Base-by-base conservation (phyloP, 495 filamentous ascomycete species). In the Lepraria neglecta region DNA sequence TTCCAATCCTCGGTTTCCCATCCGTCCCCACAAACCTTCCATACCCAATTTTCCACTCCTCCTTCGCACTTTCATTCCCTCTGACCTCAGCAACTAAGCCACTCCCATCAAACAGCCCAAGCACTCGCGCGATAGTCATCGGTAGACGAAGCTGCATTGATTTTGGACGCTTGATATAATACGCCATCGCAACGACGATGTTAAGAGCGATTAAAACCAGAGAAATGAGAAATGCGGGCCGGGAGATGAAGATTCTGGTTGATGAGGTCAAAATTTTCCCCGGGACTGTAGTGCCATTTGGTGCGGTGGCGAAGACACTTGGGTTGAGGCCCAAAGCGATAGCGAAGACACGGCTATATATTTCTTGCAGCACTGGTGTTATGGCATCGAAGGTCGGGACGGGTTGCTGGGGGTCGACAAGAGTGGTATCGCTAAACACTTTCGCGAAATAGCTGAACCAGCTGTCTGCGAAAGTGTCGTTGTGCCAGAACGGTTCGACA, bases 21-120 rank as follows among this genome's bases (percentile, higher is more conserved):
- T 80, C 77, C 0, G 62, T 69, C 1, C 77, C 78, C 10, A 78
- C 58, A 51, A 70, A 78, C 9, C 65, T 64, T 0, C 77, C 78
- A 67, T 72, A 79, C 14, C 70, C 73, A 60, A 76, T 78, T 3
- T 61, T 68, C 59, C 63, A 61, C 10, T 63, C 53, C 3, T 63
- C 27, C 14, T 24, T 11, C 47, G 35, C 40, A 7, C 24, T 10
- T 14, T 60, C 28, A 10, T 59, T 38, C 14, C 58, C 45, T 7
- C 24, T 43, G 48, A 65, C 61, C 30, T 73, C 70, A 4, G 58
- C 10, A 12, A 70, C 35, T 43, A 64, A 58, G 2, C 64, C 63
- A 51, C 72, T 73, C 1, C 68, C 69, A 3, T 61, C 51, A 10
- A 73, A 66, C 53, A 67, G 71, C 0, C 68, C 69, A 7, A 79